Evolutionary conservation across 352 stramenopile genomes (phyloP).

Genomic region (Thraustochytrium sp.): DNA sequence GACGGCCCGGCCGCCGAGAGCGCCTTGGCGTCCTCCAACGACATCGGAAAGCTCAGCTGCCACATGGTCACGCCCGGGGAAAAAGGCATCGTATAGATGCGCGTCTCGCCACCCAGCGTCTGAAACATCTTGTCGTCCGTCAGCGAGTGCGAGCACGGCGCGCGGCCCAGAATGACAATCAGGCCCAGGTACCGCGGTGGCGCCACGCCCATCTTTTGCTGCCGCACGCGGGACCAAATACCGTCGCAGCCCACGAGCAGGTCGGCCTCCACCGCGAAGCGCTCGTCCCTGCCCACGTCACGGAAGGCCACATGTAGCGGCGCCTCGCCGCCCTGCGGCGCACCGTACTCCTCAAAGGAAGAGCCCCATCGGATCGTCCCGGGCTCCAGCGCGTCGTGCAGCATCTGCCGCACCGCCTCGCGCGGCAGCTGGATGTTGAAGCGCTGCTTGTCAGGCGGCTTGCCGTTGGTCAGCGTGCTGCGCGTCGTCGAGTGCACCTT

Average conservation of each 20-base stretch:
- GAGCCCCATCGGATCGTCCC: slow-evolving; percentile 16
- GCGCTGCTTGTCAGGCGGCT: not conserved
- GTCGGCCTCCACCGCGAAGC: slow-evolving; percentile 21
- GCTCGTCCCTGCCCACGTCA: slow-evolving; percentile 42
- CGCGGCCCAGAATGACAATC: slow-evolving; percentile 64
- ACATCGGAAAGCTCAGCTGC: slow-evolving; percentile 67
- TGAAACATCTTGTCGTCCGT: slow-evolving; percentile 61
- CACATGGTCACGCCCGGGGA: slow-evolving; percentile 59
- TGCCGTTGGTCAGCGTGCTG: slow-evolving; percentile 48
- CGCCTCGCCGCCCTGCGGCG: not conserved
- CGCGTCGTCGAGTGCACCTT: slow-evolving; percentile 60
- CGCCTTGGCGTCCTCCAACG: slow-evolving; percentile 51
- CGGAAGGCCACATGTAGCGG: not conserved
- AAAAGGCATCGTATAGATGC: slow-evolving; percentile 66
- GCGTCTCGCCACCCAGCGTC: slow-evolving; percentile 61
- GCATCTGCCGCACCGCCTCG: not conserved
- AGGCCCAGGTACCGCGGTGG: slow-evolving; percentile 12
- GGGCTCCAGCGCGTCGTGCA: slow-evolving; percentile 7
- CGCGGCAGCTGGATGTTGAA: slow-evolving; percentile 38
- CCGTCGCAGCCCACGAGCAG: slow-evolving; percentile 58
- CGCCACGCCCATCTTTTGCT: not conserved
- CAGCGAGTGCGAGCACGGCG: slow-evolving; percentile 42
- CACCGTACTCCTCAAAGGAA: not conserved
- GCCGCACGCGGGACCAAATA: slow-evolving; percentile 44
- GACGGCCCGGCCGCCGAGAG: slow-evolving; percentile 18